Percentiles rank a stretch among this genome's conserved stretches.
Conservation (phyloP, 306 rosid genomes). For the Cucumis sativus region Cucumber_9930_V3 NC_026655.2:24467501-24468000, state of each 20-base stretch:
- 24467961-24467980: constrained; percentile 32
- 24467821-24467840: not conserved
- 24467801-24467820: not conserved
- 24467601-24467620: constrained; percentile 12
- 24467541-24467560: constrained; percentile 13
- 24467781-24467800: constrained; percentile 17
- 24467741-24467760: not conserved
- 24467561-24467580: constrained; percentile 23
- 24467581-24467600: constrained; percentile 22
- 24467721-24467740: not conserved
- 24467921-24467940: constrained; percentile 18
- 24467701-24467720: constrained; percentile 12
- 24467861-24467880: constrained; percentile 33
- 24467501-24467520: not conserved
- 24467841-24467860: constrained; percentile 20
- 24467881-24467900: constrained; percentile 27
- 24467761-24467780: constrained; percentile 2
- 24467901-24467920: constrained; percentile 27
- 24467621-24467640: not conserved
- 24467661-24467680: constrained; percentile 79
- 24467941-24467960: constrained; percentile 22
- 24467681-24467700: constrained; percentile 31
- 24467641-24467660: constrained; percentile 48
- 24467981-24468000: constrained; percentile 7
- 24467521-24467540: not conserved